These are phyloP conservation scores for Lasiosphaeria hispida DNA, from an alignment of 495 filamentous ascomycete genomes.

Conservation along the genomic window DNA sequence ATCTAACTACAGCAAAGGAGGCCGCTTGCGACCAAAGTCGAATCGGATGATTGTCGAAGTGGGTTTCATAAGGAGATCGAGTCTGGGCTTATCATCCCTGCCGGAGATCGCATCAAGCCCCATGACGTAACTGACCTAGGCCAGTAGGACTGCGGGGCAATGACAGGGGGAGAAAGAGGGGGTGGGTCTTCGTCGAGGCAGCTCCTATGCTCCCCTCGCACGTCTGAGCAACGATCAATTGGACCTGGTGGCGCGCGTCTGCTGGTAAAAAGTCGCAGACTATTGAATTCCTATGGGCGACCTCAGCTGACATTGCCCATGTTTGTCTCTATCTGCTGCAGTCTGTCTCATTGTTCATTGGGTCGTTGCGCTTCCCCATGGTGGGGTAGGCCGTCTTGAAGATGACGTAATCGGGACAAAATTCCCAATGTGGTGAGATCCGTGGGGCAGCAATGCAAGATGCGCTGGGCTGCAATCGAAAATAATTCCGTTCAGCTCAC, in stretches of 20 bases:
- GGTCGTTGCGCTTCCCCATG: no score
- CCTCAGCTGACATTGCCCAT: no score
- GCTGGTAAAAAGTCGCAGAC: no score
- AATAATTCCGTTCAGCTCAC: background rate
- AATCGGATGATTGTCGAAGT: conserved; percentile 6
- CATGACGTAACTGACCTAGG: conserved; percentile 1
- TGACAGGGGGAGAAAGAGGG: no score
- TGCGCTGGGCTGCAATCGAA: background rate
- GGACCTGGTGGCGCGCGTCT: no score
- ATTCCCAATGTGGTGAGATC: background rate
- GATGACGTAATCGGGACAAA: background rate
- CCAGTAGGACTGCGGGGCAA: background rate
- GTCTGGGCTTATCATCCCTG: conserved; percentile 8
- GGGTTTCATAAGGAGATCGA: conserved; percentile 9
- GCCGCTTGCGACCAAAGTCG: background rate
- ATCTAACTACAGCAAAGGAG: background rate
- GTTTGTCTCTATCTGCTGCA: no score
- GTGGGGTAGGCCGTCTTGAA: background rate
- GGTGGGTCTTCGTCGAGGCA: no score
- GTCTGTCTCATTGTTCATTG: no score
- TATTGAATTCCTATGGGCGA: no score
- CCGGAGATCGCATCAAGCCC: background rate
- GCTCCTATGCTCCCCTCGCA: no score
- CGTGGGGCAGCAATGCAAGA: background rate
- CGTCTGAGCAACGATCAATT: no score